These are phyloP conservation scores for Rhodotorula taiwanensis DNA, from an alignment of 768 basidiomycete species.

Conservation along the genomic window DNA sequence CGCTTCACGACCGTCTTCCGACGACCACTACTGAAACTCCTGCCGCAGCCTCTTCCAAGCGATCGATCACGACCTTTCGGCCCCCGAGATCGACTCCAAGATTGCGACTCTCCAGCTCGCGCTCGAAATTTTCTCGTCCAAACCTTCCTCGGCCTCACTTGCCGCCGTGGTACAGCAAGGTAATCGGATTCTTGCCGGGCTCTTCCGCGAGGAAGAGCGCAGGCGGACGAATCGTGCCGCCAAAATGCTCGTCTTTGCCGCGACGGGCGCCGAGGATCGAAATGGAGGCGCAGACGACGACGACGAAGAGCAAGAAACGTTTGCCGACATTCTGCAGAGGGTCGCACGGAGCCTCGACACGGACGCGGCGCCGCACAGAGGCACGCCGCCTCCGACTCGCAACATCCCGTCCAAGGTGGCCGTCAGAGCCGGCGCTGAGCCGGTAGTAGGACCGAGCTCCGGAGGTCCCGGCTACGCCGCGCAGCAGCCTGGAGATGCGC, in stretches of 20 bases:
- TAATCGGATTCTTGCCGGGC: conserved; percentile 21
- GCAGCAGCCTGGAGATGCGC: not conserved
- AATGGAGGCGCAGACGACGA: not conserved
- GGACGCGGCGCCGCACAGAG: conserved; percentile 29
- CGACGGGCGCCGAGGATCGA: not conserved
- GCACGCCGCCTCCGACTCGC: conserved; percentile 36
- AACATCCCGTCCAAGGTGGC: conserved; percentile 21
- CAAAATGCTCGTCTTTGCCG: conserved; percentile 15
- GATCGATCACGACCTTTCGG: conserved; percentile 33
- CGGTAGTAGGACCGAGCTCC: not conserved
- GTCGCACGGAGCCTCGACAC: conserved; percentile 27
- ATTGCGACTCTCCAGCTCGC: conserved; percentile 32
- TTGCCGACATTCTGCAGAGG: conserved; percentile 32
- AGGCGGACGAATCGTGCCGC: conserved; percentile 22
- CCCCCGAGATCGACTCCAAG: conserved; percentile 31
- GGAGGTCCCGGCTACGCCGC: not conserved
- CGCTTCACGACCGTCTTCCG: not conserved
- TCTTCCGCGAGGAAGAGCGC: conserved; percentile 34
- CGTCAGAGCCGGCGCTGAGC: not conserved
- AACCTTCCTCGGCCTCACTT: conserved; percentile 17
- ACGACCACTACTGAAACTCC: not conserved
- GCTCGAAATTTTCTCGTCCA: conserved; percentile 31
- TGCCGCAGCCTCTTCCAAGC: conserved; percentile 33
- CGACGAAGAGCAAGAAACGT: conserved; percentile 26
- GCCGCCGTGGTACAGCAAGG: conserved; percentile 22